Percentiles rank a stretch among this genome's conserved stretches.
These are phyloP conservation scores for Sophora flavescens DNA, from an alignment of 306 rosid species.

Conservation along the genomic window DNA sequence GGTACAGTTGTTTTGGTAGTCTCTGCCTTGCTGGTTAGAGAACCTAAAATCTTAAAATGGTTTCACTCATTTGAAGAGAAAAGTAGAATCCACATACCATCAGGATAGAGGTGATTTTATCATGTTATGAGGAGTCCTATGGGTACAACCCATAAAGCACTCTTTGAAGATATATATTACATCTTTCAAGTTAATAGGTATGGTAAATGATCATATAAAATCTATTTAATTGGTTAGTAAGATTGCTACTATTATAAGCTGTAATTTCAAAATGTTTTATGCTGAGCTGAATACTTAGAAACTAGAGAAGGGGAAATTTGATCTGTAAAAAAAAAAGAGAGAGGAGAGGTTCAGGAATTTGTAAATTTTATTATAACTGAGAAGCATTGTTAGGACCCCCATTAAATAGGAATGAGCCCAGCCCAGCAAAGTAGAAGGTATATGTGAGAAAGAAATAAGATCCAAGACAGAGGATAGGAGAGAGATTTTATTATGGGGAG, in stretches of 20 bases:
- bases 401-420: too few relatives aligned
- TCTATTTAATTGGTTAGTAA: background rate
- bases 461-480: background rate
- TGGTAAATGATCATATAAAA: conserved; percentile 11
- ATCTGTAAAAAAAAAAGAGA: background rate
- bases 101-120: background rate
- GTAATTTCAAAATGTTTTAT: conserved; percentile 10
- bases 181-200: background rate
- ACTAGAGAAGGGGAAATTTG: conserved; percentile 6
- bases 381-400: background rate
- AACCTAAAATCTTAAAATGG: conserved; percentile 8
- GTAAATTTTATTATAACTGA: background rate
- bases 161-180: background rate
- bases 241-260: conserved; percentile 18
- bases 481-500: conserved; percentile 1
- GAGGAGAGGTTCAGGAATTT: background rate
- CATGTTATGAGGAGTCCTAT: background rate
- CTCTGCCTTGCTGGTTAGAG: conserved; percentile 16
- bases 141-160: conserved; percentile 17
- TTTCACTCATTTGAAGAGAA: background rate
- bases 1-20: conserved; percentile 15
- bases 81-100: background rate
- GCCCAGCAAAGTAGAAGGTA: too few relatives aligned
- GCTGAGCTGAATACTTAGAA: conserved; percentile 6
- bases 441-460: too few relatives aligned